Percentiles rank a stretch among this genome's conserved stretches.
phyloP scores from a whole-genome alignment of 768 basidiomycete species.

The Cystobasidium tubakii region DNA sequence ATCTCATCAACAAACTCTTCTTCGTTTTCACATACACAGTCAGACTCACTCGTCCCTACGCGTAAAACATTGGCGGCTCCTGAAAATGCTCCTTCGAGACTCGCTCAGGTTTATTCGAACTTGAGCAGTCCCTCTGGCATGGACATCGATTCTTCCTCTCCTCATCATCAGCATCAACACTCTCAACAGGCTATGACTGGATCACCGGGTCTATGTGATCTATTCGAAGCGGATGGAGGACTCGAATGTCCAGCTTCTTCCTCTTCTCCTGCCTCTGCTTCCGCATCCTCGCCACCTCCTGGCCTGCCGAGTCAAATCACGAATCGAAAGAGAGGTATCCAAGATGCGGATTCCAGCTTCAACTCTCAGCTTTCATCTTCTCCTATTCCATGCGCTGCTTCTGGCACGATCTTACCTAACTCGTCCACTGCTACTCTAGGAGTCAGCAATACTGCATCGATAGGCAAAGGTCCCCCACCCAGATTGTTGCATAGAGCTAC shows the following conservation, averaged over 20 bases:
- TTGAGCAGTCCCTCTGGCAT: slow-evolving; percentile 12
- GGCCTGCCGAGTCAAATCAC: slow-evolving; percentile 7
- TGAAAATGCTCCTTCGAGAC: neutral
- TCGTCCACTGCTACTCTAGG: neutral
- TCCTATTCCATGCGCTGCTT: neutral
- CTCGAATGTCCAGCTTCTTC: neutral
- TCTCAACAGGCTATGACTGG: neutral
- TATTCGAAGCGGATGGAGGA: slow-evolving; percentile 14
- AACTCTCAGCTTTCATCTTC: slow-evolving; percentile 11
- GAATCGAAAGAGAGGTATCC: slow-evolving; percentile 26
- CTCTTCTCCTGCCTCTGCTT: neutral
- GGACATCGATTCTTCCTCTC: slow-evolving; percentile 9
- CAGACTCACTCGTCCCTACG: slow-evolving; percentile 20
- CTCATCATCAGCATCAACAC: neutral
- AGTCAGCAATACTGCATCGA: neutral
- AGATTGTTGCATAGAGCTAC: slow-evolving; percentile 26
- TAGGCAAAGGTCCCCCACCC: neutral
- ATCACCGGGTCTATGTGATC: slow-evolving; percentile 27
- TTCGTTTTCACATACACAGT: slow-evolving; percentile 8
- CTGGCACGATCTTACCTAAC: neutral
- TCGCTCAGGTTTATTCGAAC: neutral
- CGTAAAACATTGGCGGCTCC: neutral
- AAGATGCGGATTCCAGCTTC: slow-evolving; percentile 31
- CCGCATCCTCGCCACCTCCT: neutral
- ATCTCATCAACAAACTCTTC: neutral